Base-by-base conservation (phyloP, 305 asterid genomes). In the Fraxinus sp. region DNA sequence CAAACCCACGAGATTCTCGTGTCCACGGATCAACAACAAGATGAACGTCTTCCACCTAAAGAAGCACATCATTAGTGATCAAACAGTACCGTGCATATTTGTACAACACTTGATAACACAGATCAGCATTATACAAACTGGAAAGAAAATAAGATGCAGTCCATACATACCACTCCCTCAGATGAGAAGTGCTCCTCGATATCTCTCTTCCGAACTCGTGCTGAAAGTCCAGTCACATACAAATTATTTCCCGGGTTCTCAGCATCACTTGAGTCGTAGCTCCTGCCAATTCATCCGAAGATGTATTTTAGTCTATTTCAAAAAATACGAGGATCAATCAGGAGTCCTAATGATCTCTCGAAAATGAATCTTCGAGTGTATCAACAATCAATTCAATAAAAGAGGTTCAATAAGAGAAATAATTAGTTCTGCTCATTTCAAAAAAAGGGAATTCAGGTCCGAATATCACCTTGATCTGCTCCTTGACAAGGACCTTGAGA, bases 221-320 rank as follows among this genome's bases (percentile, higher is more conserved):
- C 10, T 5, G 98, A 89, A 68, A 95, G 97, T 52, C 99, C 99
- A 0, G 99, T 95, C 80, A 95, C 98, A 52, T 95, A 95, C 90
- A 95, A 84, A 83, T 93, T 95, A 85, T 94, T 94, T 35, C 99
- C 99, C 28, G 99, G 99, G 83, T 95, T 95, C 86, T 93, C 99
- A 79, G 82, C 92, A 83, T 94, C 97, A 77, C 89, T 87, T 37
- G 95, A 88, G 46, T 89, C 91, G 75, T 33, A 64, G 71, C 97
- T 92, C 89, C 98, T 95, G 91, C 77, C 30, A 78, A 77, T 28
- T 76, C 79, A 79, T 20, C 11, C 14, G 6, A 13, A 70, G 1
- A 73, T 18, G 9, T 33, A 74, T 35, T 35, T 43, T 8, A 73
- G 3, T 18, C 30, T 2, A 59, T 59, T 22, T 59, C 22, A 1